Evolutionary conservation across 768 basidiomycete genomes (phyloP).

Genomic region (Leucocoprinus birnbaumii): DNA sequence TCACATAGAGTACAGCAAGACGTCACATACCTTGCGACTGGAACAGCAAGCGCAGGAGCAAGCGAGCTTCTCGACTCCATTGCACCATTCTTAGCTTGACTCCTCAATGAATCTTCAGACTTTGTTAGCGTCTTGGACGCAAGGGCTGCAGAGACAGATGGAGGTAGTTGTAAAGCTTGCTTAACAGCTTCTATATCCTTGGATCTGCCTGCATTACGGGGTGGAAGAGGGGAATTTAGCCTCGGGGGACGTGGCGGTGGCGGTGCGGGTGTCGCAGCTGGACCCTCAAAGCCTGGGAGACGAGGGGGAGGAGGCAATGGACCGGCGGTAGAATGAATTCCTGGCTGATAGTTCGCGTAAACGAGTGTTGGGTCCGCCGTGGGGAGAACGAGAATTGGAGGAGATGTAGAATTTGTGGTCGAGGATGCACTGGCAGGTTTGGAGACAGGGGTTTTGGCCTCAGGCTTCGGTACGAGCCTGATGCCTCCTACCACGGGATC

Average conservation of each 20-base stretch:
- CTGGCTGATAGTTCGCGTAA: slow-evolving; percentile 15
- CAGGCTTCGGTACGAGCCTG: slow-evolving; percentile 5
- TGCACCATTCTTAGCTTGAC: not conserved
- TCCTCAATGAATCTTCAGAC: slow-evolving; percentile 11
- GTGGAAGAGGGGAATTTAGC: slow-evolving; percentile 23
- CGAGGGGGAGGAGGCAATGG: slow-evolving; percentile 15
- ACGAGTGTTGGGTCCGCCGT: not conserved
- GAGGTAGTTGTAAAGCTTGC: slow-evolving; percentile 57
- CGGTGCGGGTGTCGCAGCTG: not conserved
- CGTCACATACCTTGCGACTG: slow-evolving; percentile 8
- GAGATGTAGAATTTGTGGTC: not conserved
- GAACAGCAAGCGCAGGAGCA: not conserved
- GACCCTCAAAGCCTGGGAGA: slow-evolving; percentile 7
- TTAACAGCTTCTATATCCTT: slow-evolving; percentile 54
- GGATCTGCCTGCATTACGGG: slow-evolving; percentile 22
- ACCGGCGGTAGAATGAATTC: slow-evolving; percentile 14
- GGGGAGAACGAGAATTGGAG: not conserved
- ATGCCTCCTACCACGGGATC: not conserved
- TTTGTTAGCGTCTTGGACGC: slow-evolving; percentile 26
- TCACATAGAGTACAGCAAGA: not conserved
- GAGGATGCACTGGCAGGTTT: not conserved
- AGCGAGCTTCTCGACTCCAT: not conserved
- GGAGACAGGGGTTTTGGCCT: slow-evolving; percentile 2
- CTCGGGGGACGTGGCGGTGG: slow-evolving; percentile 16
- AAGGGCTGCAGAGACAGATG: slow-evolving; percentile 49